Conservation (phyloP, 179 eudicot species). For the Gypsophila paniculata region DNA sequence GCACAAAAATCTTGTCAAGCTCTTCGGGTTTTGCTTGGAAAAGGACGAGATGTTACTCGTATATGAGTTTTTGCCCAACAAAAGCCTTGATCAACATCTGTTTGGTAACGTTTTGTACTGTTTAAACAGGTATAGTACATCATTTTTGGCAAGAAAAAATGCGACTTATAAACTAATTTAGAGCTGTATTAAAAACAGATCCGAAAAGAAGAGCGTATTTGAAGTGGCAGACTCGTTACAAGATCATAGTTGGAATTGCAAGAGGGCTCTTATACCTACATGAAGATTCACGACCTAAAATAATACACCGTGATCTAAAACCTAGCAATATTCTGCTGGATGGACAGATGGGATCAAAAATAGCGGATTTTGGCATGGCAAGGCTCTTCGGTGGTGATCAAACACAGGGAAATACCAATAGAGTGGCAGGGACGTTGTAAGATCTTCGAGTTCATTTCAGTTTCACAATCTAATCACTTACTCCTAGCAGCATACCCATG, state of each 20-base stretch:
- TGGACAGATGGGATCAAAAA: conserved; percentile 30
- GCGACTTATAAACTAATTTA: not conserved
- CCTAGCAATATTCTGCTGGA: conserved; percentile 36
- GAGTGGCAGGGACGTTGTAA: conserved; percentile 39
- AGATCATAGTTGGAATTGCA: conserved; percentile 32
- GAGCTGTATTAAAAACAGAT: conserved; percentile 10
- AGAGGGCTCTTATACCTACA: conserved; percentile 33
- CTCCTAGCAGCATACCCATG: not conserved
- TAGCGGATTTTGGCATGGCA: conserved; percentile 41
- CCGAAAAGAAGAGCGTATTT: conserved; percentile 17
- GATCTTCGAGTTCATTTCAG: not conserved
- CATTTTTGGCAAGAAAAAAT: not conserved
- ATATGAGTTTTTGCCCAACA: conserved; percentile 27
- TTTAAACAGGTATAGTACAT: no score
- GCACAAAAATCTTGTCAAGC: conserved; percentile 33
- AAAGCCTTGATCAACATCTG: conserved; percentile 27
- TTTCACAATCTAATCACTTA: not conserved
- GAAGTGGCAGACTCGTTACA: conserved; percentile 30
- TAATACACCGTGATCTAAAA: conserved; percentile 38
- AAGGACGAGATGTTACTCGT: conserved; percentile 28
- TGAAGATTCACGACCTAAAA: conserved; percentile 33
- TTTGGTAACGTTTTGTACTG: conserved; percentile 23
- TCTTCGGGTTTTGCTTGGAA: conserved; percentile 31
- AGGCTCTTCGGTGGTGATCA: conserved; percentile 34
- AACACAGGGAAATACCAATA: conserved; percentile 33